These are phyloP conservation scores for Ophiostoma australiae DNA, from an alignment of 2,329 filamentous ascomycete species.

Conservation along the genomic window DNA sequence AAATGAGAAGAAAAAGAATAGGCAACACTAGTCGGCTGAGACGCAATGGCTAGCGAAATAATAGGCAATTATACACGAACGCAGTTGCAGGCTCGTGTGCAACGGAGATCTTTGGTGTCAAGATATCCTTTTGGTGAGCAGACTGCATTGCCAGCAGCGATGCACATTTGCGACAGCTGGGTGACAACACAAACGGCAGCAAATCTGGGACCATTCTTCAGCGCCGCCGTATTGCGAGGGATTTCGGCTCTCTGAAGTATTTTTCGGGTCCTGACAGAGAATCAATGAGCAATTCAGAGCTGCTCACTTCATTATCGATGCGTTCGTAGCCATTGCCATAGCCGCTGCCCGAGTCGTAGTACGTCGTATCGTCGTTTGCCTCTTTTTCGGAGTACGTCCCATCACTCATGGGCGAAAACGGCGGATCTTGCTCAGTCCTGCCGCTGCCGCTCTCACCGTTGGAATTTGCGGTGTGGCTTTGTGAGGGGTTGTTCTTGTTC, in stretches of 20 bases:
- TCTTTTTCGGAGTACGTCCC: neutral
- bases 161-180: constrained; percentile 1
- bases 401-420: neutral
- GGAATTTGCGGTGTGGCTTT: neutral
- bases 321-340: neutral
- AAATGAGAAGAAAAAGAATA: neutral
- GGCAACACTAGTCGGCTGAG: neutral
- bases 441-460: neutral
- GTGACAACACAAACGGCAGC: constrained; percentile 10
- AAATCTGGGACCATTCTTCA: neutral
- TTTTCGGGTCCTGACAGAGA: neutral
- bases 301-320: neutral
- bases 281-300: neutral
- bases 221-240: neutral
- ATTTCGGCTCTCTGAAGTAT: no score
- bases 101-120: neutral
- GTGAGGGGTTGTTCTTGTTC: neutral
- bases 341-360: no score
- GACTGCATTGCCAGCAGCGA: constrained; percentile 9
- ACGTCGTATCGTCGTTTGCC: neutral
- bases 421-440: neutral
- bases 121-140: neutral
- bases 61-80: neutral
- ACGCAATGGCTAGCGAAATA: neutral
- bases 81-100: constrained; percentile 13